A percentile compares a stretch with the other conserved stretches of the same genome.
Conservation (phyloP, 495 filamentous ascomycete genomes). For the Penicillium waksmanii region DNA sequence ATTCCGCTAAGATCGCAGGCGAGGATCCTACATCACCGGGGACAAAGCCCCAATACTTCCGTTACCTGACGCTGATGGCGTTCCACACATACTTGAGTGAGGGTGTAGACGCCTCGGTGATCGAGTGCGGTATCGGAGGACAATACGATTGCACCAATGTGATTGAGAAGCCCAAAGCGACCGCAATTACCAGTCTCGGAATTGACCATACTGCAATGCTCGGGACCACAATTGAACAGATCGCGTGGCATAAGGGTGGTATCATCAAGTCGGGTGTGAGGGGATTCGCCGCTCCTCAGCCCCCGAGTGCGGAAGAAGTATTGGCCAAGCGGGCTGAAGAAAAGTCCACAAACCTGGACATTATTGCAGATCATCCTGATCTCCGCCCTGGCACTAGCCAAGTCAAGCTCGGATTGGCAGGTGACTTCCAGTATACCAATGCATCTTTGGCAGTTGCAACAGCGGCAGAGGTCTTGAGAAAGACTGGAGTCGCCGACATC, state of each 20-base stretch:
- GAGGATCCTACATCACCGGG: conserved; percentile 47
- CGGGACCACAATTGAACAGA: conserved; percentile 82
- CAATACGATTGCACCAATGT: conserved; percentile 95
- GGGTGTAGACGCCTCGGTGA: conserved; percentile 78
- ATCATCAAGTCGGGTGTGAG: conserved; percentile 77
- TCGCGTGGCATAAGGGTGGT: conserved; percentile 97
- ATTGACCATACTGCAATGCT: conserved; percentile 86
- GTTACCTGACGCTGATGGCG: conserved; percentile 87
- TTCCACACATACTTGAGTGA: conserved; percentile 85
- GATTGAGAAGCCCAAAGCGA: conserved; percentile 70
- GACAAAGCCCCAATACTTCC: conserved; percentile 83
- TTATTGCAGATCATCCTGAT: conserved; percentile 67
- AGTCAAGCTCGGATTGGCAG: conserved; percentile 76
- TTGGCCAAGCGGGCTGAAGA: conserved; percentile 72
- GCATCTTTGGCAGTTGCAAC: conserved; percentile 79
- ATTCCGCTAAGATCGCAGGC: conserved; percentile 50
- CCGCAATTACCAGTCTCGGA: conserved; percentile 81
- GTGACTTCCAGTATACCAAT: conserved; percentile 83
- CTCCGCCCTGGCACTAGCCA: conserved; percentile 45
- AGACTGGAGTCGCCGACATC: conserved; percentile 46
- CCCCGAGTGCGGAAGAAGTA: conserved; percentile 65
- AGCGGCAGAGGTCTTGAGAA: conserved; percentile 62
- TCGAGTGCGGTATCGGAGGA: conserved; percentile 93
- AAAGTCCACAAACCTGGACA: conserved; percentile 59
- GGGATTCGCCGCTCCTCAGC: conserved; percentile 78